Conservation (phyloP, 306 rosid genomes). For the Inga laurina region DNA sequence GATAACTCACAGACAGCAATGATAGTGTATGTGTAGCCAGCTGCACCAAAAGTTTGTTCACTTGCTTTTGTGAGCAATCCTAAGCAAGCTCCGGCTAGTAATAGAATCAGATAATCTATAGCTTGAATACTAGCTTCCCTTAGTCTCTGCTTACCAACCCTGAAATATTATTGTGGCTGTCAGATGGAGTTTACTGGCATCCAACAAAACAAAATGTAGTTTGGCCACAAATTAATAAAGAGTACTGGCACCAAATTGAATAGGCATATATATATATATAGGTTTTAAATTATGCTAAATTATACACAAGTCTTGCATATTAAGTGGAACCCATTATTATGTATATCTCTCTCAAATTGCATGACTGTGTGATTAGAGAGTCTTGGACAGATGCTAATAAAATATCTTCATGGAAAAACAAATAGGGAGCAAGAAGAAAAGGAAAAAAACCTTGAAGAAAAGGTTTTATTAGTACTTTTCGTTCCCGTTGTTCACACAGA, state of each 20-base stretch:
- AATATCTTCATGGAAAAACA: neutral
- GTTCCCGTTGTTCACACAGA: neutral
- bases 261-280: neutral
- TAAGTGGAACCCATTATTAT: too few relatives aligned
- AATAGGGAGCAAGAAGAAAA: neutral
- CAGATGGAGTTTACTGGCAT: slow-evolving; percentile 23
- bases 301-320: neutral
- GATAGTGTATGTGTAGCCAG: slow-evolving; percentile 77
- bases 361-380: neutral
- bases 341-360: neutral
- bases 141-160: slow-evolving; percentile 84
- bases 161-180: slow-evolving; percentile 39
- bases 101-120: slow-evolving; percentile 84
- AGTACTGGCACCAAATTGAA: neutral
- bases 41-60: slow-evolving; percentile 77
- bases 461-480: slow-evolving; percentile 1
- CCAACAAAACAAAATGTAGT: neutral
- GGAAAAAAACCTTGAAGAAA: slow-evolving; percentile 6
- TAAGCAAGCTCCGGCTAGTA: slow-evolving; percentile 97
- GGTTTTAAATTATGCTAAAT: neutral
- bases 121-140: slow-evolving; percentile 87
- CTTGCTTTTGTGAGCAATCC: slow-evolving; percentile 70
- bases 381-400: neutral
- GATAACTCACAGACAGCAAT: slow-evolving; percentile 88
- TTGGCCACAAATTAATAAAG: neutral